phyloP scores from a whole-genome alignment of 495 filamentous ascomycete genomes.

The Hypomontagnella monticulosa region DNA sequence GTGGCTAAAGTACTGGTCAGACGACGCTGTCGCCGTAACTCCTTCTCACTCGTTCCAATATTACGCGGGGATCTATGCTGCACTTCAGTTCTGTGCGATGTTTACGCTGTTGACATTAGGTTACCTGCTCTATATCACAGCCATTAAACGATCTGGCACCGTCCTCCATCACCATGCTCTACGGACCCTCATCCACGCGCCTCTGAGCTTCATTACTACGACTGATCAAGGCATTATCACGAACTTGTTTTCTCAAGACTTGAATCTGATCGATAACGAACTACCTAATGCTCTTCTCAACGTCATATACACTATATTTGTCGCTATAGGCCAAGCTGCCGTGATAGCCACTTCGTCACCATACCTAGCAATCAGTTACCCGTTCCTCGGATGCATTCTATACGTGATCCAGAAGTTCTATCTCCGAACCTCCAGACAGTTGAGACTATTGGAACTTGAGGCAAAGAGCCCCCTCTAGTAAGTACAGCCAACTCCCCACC shows the following conservation, averaged over 20 bases:
- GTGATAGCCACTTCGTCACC: slow-evolving; percentile 46
- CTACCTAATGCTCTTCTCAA: slow-evolving; percentile 35
- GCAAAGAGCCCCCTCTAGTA: slow-evolving; percentile 55
- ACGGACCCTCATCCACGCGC: slow-evolving; percentile 40
- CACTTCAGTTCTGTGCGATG: slow-evolving; percentile 42
- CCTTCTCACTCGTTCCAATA: slow-evolving; percentile 45
- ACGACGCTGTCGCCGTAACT: slow-evolving; percentile 38
- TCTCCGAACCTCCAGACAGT: slow-evolving; percentile 68
- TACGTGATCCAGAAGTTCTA: slow-evolving; percentile 68
- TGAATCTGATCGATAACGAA: slow-evolving; percentile 54
- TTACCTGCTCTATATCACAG: slow-evolving; percentile 22
- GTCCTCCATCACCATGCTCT: slow-evolving; percentile 42
- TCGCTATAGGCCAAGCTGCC: slow-evolving; percentile 41
- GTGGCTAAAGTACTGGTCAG: slow-evolving; percentile 54
- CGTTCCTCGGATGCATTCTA: slow-evolving; percentile 44
- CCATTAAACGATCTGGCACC: slow-evolving; percentile 33
- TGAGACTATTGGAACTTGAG: slow-evolving; percentile 68
- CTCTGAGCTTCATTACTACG: slow-evolving; percentile 51
- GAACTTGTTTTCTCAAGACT: slow-evolving; percentile 59
- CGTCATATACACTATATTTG: slow-evolving; percentile 22
- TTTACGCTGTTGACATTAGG: slow-evolving; percentile 23
- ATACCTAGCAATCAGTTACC: slow-evolving; percentile 43
- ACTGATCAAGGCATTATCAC: slow-evolving; percentile 56
- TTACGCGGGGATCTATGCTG: slow-evolving; percentile 49
- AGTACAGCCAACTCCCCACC: background rate